Percentiles rank a stretch among this genome's conserved stretches.
Evolutionary conservation across 2,329 filamentous ascomycete genomes (phyloP).

Genomic region (Emydomyces testavorans): DNA sequence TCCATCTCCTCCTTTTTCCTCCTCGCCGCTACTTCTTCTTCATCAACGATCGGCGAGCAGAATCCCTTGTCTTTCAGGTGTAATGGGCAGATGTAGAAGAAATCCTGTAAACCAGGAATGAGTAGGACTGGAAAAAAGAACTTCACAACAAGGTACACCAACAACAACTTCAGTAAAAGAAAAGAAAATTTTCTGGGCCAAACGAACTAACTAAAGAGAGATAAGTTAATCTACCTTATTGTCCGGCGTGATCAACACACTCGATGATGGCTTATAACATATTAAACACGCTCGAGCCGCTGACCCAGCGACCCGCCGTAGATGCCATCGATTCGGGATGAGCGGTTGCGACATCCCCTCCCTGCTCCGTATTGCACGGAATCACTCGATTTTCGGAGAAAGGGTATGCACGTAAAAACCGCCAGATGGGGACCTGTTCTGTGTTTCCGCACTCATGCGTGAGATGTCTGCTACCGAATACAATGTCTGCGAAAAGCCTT

Average conservation of each 20-base stretch:
- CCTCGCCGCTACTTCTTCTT: constrained; percentile 33
- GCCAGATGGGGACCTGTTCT: too few species aligned
- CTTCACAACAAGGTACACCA: background rate
- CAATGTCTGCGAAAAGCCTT: too few species aligned
- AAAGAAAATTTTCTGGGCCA: background rate
- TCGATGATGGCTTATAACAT: constrained; percentile 79
- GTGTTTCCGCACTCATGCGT: too few species aligned
- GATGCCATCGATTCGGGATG: constrained; percentile 63
- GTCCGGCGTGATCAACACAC: constrained; percentile 77
- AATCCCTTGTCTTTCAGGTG: constrained; percentile 79
- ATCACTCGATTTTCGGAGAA: too few species aligned
- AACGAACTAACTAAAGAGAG: background rate
- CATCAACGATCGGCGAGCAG: constrained; percentile 47
- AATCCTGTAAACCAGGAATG: constrained; percentile 48
- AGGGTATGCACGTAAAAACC: too few species aligned
- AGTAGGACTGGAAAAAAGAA: background rate
- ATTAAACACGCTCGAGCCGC: constrained; percentile 75
- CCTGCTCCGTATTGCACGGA: too few species aligned
- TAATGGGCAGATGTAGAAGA: constrained; percentile 77
- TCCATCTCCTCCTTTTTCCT: constrained; percentile 36
- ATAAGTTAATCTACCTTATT: constrained; percentile 56
- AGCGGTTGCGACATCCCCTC: constrained; percentile 32
- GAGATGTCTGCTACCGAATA: too few species aligned
- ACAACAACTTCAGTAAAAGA: background rate
- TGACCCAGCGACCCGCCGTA: constrained; percentile 76